Base-by-base conservation (phyloP, 306 rosid genomes). In the Canavalia ensiformis region DNA sequence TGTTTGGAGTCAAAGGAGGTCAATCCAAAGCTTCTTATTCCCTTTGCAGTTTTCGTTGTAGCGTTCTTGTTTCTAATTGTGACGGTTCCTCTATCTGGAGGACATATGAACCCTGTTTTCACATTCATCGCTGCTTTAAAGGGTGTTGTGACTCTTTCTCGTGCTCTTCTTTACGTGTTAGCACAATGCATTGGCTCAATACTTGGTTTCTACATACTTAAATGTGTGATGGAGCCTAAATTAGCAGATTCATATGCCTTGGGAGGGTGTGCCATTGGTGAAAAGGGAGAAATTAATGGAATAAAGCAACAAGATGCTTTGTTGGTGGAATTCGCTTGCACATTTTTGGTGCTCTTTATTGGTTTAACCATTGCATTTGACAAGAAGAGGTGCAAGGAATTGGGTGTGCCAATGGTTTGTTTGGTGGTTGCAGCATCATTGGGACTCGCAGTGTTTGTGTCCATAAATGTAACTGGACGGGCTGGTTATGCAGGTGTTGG, bases 361-460 rank as follows among this genome's bases (percentile, higher is more conserved):
- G 95, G 94, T 4, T 90, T 94, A 1, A 90, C 95, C 0, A 83
- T 90, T 60, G 90, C 84, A 4, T 88, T 94, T 79, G 98, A 94
- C 67, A 82, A 85, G 84, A 83, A 72, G 42, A 84, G 88, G 83
- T 74, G 82, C 11, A 89, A 82, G 68, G 90, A 85, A n/a, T 72
- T 90, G 29, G 97, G 98, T 1, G 49, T 91, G 4, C 64, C 88
- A 0, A 78, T 85, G 91, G 92, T 91, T 0, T 91, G 97, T 8
- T 35, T 67, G 12, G 88, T 90, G 75, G 76, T 91, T 2, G 94
- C 92, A 2, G 90, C 88, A 25, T 64, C 91, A 8, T 79, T 90
- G 88, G 90, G 88, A 1, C 47, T 94, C 0, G 94, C 92, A 0
- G 91, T 94, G 0, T 92, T 92, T 67, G 89, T 92, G 74, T 92